Evolutionary conservation across 306 rosid species (phyloP).

Genomic region (Acmispon strigosus): DNA sequence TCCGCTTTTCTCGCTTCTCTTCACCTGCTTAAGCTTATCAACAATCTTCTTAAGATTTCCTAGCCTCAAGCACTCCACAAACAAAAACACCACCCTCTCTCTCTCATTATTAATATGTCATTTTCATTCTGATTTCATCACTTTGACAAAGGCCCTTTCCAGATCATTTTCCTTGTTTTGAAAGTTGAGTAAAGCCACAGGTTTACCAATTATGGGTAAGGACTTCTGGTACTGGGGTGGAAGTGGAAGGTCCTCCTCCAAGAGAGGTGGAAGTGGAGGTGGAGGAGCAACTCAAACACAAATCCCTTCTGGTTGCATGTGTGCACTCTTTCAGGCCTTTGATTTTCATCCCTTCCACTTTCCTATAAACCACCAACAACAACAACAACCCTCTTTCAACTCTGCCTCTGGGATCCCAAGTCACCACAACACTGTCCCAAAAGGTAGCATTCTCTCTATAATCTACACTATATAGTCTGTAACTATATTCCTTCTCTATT

Average conservation of each 20-base stretch:
- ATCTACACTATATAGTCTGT: too few species aligned
- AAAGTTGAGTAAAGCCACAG: not conserved
- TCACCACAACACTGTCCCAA: conserved; percentile 27
- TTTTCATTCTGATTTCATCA: conserved; percentile 35
- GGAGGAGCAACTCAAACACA: not conserved
- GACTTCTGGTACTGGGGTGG: conserved; percentile 64
- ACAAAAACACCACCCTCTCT: not conserved
- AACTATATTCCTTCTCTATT: too few species aligned
- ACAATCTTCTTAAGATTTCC: conserved; percentile 12
- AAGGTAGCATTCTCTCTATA: conserved; percentile 35
- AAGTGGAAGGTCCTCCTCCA: conserved; percentile 34
- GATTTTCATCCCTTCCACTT: conserved; percentile 70
- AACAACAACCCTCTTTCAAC: conserved; percentile 21
- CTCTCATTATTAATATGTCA: conserved; percentile 16
- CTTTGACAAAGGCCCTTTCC: conserved; percentile 10
- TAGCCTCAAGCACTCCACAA: not conserved
- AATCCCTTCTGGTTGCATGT: conserved; percentile 72
- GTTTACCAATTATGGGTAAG: conserved; percentile 48
- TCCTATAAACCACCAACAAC: conserved; percentile 35
- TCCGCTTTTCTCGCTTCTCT: conserved; percentile 64
- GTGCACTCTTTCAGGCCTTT: conserved; percentile 75
- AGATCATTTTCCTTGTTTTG: conserved; percentile 9
- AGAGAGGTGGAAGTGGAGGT: conserved; percentile 30
- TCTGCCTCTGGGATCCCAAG: conserved; percentile 19
- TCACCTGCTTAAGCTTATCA: conserved; percentile 26